Percentiles rank a stretch among this genome's conserved stretches.
phyloP scores from a whole-genome alignment of 805 yeast species.

The Starmera dryadoides region DNA sequence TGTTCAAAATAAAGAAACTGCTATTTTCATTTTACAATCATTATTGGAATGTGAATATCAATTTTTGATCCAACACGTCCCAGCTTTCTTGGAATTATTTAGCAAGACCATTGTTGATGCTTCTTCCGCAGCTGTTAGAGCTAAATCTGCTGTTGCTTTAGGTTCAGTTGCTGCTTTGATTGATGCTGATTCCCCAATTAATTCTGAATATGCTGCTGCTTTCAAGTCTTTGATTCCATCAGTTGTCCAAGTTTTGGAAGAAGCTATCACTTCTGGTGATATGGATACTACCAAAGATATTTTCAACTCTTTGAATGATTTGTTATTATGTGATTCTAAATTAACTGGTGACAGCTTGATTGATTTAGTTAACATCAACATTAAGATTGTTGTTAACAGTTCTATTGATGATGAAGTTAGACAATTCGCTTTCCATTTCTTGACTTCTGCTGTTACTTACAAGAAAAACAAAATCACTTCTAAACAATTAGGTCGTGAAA shows the following conservation, averaged over 20 bases:
- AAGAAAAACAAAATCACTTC: constrained; percentile 75
- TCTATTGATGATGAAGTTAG: constrained; percentile 75
- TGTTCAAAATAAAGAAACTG: constrained; percentile 65
- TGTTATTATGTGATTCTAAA: constrained; percentile 68
- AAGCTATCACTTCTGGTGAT: constrained; percentile 65
- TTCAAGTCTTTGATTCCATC: constrained; percentile 68
- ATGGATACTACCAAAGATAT: constrained; percentile 62
- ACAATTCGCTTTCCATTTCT: constrained; percentile 75
- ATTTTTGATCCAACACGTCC: constrained; percentile 49
- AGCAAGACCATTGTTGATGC: constrained; percentile 54
- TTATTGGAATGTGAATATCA: constrained; percentile 66
- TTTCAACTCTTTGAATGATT: constrained; percentile 79
- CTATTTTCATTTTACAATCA: constrained; percentile 71
- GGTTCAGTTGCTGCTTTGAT: constrained; percentile 57
- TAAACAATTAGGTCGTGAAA: constrained; percentile 76
- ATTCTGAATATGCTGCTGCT: constrained; percentile 38
- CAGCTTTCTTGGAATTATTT: constrained; percentile 67
- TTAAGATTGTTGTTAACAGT: constrained; percentile 64
- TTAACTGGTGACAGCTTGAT: constrained; percentile 71
- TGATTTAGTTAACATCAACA: constrained; percentile 62
- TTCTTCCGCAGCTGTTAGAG: constrained; percentile 65
- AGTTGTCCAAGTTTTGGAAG: constrained; percentile 75
- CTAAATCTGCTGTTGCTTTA: constrained; percentile 75
- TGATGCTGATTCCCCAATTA: constrained; percentile 48
- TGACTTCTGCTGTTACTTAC: constrained; percentile 69